Evolutionary conservation across 2,329 filamentous ascomycete species (phyloP), one percentile per base, ranked within the genome.

Genomic region (Metarhizium brunneum): DNA sequence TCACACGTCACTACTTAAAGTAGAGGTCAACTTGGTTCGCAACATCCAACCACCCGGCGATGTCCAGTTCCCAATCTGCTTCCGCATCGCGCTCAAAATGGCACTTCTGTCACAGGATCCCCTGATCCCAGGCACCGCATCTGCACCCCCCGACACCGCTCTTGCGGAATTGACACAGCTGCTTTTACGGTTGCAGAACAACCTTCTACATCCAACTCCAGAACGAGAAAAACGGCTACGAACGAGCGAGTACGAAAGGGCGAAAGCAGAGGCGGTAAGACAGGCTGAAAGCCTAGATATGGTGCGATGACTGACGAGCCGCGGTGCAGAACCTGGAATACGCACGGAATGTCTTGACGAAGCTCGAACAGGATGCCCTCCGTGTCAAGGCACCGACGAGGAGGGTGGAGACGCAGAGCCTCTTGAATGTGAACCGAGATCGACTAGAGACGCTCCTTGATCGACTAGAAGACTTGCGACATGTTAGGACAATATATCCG

Each of bases 311-410:
- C 43, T 47, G 32, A 32, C 16, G 8, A 7, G 16, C 18, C 36
- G 14, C 14, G 14, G 16, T 59, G 14, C 45, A 88, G 82, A 92
- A 90, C 64, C 75, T 92, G 58, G 81, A 87, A 61, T 83, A 88
- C 66, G 88, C 88, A 20, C 82, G 84, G 45, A 79, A 77, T 0
- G 77, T 88, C 35, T 81, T 92, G 55, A 79, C 86, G 20, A 84
- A 79, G 57, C 78, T 90, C 47, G 88, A 91, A 67, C 86, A 89
- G 63, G 82, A 87, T 62, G 78, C 83, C 6, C 70, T 81, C 14
- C 73, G 70, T n/a, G 71, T 84, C 59, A 85, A 85, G 66, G 72
- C 79, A 36, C 78, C 79, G 56, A 68, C 76, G 5, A 81, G 80
- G 57, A 81, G 83, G 62, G 76, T 83, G 59, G 80, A 85, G 56